phyloP scores from a whole-genome alignment of 805 yeast genomes.

The Kluyveromyces nonfermentans region DNA sequence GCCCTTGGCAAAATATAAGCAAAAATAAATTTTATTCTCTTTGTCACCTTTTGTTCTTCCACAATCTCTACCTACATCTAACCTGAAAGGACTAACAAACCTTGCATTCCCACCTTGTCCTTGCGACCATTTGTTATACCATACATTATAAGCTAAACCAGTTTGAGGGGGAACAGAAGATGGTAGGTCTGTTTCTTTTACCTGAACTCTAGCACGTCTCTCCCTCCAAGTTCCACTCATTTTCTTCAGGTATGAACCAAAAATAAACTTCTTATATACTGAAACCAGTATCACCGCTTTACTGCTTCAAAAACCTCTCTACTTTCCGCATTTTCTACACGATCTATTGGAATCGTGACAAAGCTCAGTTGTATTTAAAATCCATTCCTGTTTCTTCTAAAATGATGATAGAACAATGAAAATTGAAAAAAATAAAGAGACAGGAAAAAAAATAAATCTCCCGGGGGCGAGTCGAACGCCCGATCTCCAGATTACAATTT shows the following conservation, averaged over 20 bases:
- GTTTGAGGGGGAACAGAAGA: constrained; percentile 64
- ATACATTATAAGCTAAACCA: constrained; percentile 73
- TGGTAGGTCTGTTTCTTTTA: constrained; percentile 48
- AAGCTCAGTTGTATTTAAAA: too few species aligned
- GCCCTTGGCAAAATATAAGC: constrained; percentile 84
- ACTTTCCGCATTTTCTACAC: too few species aligned
- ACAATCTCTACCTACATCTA: constrained; percentile 52
- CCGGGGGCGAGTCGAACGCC: constrained; percentile 45
- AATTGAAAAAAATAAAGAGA: background rate
- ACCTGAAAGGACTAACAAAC: constrained; percentile 48
- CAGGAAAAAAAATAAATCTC: constrained; percentile 26
- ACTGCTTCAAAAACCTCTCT: too few species aligned
- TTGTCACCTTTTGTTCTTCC: constrained; percentile 69
- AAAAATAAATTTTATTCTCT: constrained; percentile 41
- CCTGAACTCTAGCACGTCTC: constrained; percentile 63
- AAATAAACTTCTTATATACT: too few species aligned
- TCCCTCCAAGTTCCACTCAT: constrained; percentile 17
- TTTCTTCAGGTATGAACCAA: too few species aligned
- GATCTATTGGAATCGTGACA: too few species aligned
- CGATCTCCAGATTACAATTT: constrained; percentile 36
- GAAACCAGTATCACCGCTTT: too few species aligned
- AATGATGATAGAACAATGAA: too few species aligned
- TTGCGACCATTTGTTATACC: constrained; percentile 84
- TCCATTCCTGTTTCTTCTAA: too few species aligned
- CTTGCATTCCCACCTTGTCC: constrained; percentile 30